These are phyloP conservation scores for Ochromonas danica DNA, from an alignment of 108 stramenopile species.

Conservation along the genomic window DNA sequence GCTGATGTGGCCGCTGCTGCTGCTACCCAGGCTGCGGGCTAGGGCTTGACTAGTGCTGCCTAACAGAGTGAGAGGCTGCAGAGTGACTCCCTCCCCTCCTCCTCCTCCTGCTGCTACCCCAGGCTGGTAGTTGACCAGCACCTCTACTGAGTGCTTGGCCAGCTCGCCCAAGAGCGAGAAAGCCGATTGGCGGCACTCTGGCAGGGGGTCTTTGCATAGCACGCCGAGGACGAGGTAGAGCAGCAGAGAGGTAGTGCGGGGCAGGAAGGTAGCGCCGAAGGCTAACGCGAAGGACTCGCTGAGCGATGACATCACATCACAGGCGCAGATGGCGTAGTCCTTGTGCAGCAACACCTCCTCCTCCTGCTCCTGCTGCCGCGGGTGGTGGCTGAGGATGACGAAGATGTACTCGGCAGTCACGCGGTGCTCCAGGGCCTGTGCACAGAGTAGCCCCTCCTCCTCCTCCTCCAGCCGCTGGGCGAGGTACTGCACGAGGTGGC, in stretches of 20 bases:
- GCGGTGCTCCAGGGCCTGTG: neutral
- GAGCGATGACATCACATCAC: neutral
- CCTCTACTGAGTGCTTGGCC: neutral
- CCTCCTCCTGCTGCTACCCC: too few species aligned
- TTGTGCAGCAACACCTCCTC: neutral
- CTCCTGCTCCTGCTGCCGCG: neutral
- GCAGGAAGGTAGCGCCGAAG: neutral
- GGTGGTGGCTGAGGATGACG: too few species aligned
- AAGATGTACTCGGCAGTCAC: too few species aligned
- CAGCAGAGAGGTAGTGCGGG: neutral
- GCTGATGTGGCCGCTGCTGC: too few species aligned
- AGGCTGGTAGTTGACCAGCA: neutral
- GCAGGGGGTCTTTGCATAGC: neutral
- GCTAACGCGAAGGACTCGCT: neutral
- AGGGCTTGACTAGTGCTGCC: neutral
- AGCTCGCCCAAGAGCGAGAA: neutral
- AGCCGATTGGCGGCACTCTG: neutral
- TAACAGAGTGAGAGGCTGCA: neutral
- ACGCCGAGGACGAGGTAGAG: neutral
- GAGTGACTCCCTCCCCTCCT: too few species aligned
- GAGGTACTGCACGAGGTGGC: neutral
- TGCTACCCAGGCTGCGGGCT: too few species aligned
- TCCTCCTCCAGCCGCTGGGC: neutral
- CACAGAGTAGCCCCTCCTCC: neutral
- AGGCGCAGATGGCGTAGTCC: constrained; percentile 6